Base-by-base conservation (phyloP, 192 early-diverging fungal genomes). In the Powellomyces hirtus region DNA sequence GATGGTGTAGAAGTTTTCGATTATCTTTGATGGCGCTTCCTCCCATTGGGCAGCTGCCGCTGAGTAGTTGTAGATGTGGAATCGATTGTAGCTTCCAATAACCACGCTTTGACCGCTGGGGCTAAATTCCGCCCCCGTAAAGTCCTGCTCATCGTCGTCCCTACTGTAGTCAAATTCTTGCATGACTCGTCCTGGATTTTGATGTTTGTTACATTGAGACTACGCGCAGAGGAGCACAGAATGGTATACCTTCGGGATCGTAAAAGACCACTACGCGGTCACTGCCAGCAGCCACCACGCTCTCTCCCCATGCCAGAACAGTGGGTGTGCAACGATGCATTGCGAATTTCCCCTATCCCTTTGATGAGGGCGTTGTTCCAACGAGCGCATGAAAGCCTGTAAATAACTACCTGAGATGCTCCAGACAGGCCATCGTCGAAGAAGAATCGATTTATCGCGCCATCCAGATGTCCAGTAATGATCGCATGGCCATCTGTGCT, bases 351-450 rank as follows among this genome's bases (percentile, higher is more conserved):
- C 86, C 83, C 76, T 85, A 70, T 42, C 11, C n/a, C n/a, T n/a
- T n/a, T n/a, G n/a, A n/a, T n/a, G n/a, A n/a, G n/a, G n/a, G n/a
- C n/a, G n/a, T n/a, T n/a, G n/a, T n/a, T n/a, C n/a, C n/a, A n/a
- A 38, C 58, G 16, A 45, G 5, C 46, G 44, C 61, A 59, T 16
- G 57, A 40, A 36, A 24, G 67, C n/a, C n/a, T n/a, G n/a, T n/a
- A n/a, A n/a, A n/a, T n/a, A n/a, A n/a, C 29, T 72, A 83, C 82
- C 65, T 84, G 79, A n/a, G 79, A 81, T 2, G 85, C 85, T 0
- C 86, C 86, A 27, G 81, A 77, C 4, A 84, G 64, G 18, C 84
- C 86, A 61, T 88, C 86, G 51, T 88, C 86, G 72, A 88, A 88
- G 52, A 80, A 88, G 66, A 88, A 88, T 27, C 85, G 66, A 59